Conservation (phyloP, 108 stramenopile species). For the Tribonema minus region DNA sequence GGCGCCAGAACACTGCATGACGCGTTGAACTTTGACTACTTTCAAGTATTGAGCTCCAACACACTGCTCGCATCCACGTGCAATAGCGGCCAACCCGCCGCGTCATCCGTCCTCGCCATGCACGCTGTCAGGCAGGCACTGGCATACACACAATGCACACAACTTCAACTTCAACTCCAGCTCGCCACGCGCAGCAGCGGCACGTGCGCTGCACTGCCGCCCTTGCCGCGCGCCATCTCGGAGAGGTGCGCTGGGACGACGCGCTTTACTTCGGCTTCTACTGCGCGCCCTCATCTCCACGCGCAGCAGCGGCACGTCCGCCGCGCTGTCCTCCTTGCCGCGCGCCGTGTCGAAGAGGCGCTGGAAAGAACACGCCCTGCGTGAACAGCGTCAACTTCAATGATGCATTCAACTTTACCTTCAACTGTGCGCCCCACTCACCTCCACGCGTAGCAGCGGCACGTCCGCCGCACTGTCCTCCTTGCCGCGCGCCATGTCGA, state of each 20-base stretch:
- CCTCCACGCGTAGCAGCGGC: conserved; percentile 40
- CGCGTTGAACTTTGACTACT: no score
- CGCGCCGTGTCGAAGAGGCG: conserved; percentile 73
- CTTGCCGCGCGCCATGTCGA: conserved; percentile 62
- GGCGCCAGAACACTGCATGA: no score
- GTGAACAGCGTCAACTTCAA: no score
- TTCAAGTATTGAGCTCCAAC: no score
- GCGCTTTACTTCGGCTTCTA: no score
- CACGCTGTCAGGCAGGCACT: conserved; percentile 77
- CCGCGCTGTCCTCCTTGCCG: conserved; percentile 32
- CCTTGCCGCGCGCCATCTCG: conserved; percentile 58
- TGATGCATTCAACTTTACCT: background rate
- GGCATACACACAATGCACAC: no score
- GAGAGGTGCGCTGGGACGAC: no score
- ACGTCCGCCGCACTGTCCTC: conserved; percentile 22
- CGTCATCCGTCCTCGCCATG: conserved; percentile 29
- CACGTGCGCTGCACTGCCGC: conserved; percentile 9
- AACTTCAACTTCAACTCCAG: background rate
- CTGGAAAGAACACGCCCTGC: no score
- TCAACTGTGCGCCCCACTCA: background rate
- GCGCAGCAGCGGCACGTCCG: conserved; percentile 12
- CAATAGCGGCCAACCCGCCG: conserved; percentile 8
- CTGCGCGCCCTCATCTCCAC: conserved; percentile 49
- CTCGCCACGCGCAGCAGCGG: conserved; percentile 37
- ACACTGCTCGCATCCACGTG: conserved; percentile 35